Percentiles rank a stretch among this genome's conserved stretches.
Evolutionary conservation across 495 filamentous ascomycete genomes (phyloP).

Genomic region (Eremomyces bilateralis): DNA sequence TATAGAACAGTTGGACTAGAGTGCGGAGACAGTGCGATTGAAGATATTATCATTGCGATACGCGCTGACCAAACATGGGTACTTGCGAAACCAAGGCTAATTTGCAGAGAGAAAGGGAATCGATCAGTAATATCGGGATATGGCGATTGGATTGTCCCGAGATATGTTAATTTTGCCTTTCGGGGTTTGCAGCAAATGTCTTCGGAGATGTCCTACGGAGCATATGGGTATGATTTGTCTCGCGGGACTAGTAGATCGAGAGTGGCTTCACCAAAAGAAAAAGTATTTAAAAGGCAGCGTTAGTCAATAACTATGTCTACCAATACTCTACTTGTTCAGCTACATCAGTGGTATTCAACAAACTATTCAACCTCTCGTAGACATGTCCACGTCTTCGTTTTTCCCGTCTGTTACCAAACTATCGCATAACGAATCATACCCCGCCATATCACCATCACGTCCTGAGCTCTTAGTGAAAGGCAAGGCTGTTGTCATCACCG

Average conservation of each 20-base stretch:
- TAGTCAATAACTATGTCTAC: background rate
- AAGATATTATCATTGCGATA: background rate
- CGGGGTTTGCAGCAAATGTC: constrained; percentile 1
- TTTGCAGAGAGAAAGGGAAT: background rate
- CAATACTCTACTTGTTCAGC: background rate
- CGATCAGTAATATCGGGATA: background rate
- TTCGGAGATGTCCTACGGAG: background rate
- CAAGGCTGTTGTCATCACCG: constrained; percentile 3
- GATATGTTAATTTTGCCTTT: background rate
- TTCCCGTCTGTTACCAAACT: constrained; percentile 4
- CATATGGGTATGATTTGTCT: background rate
- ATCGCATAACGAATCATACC: constrained; percentile 5
- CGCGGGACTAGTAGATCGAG: background rate
- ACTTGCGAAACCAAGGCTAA: no score
- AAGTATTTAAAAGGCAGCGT: background rate
- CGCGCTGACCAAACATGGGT: background rate
- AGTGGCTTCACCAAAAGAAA: background rate
- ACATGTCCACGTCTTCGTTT: constrained; percentile 1
- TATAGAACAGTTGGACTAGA: no score
- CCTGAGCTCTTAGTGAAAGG: constrained; percentile 3
- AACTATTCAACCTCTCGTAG: background rate
- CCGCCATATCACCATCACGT: constrained; percentile 4
- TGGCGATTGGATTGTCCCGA: background rate
- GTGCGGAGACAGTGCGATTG: no score
- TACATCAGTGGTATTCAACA: background rate